Conservation (phyloP, 2,329 filamentous ascomycete genomes). For the Apiospora kogelbergensis region DNA sequence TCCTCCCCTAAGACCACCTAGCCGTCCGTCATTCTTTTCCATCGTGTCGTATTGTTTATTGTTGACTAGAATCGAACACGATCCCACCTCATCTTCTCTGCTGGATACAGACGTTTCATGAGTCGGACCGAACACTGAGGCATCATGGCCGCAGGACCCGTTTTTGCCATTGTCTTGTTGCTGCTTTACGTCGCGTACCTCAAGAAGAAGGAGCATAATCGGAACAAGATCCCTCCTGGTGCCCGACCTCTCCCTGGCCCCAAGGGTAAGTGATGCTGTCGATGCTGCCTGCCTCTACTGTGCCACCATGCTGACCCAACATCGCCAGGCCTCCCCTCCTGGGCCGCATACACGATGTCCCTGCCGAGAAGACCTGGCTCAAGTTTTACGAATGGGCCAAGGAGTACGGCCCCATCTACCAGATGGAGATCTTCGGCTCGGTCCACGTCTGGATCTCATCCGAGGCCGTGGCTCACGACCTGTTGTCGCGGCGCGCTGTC, state of each 20-base stretch:
- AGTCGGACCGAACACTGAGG: background rate
- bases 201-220: constrained; percentile 15
- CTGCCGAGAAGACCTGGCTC: constrained; percentile 40
- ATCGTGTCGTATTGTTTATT: background rate
- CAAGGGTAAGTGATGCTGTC: constrained; percentile 19
- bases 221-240: constrained; percentile 25
- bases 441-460: constrained; percentile 49
- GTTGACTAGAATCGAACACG: background rate
- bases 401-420: constrained; percentile 46
- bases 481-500: constrained; percentile 39
- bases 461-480: constrained; percentile 44
- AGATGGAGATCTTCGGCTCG: constrained; percentile 45
- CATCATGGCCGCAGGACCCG: background rate
- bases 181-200: constrained; percentile 20
- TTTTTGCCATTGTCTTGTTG: constrained; percentile 11
- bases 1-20: background rate
- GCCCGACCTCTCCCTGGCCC: constrained; percentile 28
- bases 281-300: constrained; percentile 14
- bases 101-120: background rate
- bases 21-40: background rate
- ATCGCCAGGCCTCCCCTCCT: constrained; percentile 40
- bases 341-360: constrained; percentile 46
- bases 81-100: background rate
- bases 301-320: background rate
- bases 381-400: constrained; percentile 50